These are phyloP conservation scores for Backusella westeae DNA, from an alignment of 192 early-diverging fungal genomes.

Conservation along the genomic window DNA sequence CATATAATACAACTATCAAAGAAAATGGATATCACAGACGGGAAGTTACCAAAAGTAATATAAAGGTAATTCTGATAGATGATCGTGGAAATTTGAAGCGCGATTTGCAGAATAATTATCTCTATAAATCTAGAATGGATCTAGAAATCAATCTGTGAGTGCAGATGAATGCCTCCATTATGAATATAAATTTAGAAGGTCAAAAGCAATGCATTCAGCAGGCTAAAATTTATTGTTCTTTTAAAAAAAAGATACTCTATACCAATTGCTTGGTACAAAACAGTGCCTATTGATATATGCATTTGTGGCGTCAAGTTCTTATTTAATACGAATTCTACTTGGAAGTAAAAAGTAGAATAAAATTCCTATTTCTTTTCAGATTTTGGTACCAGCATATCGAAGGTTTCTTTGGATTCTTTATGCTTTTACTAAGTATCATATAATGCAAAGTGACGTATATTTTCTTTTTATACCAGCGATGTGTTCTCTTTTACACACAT, in stretches of 20 bases:
- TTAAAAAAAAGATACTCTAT: background rate
- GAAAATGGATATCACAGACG: background rate
- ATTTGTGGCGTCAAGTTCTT: background rate
- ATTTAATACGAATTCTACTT: background rate
- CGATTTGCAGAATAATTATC: background rate
- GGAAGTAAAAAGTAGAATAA: background rate
- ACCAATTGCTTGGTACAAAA: background rate
- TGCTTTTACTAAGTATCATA: background rate
- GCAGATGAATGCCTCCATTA: background rate
- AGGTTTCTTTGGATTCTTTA: background rate
- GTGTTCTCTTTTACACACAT: background rate
- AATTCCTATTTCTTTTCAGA: background rate
- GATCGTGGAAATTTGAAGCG: background rate
- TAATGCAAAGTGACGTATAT: background rate
- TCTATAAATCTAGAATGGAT: background rate
- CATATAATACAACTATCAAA: background rate
- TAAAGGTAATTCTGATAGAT: background rate
- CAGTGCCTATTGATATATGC: background rate
- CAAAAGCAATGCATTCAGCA: background rate
- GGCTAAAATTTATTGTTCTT: background rate
- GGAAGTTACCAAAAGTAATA: background rate
- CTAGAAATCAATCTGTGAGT: background rate
- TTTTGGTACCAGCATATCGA: constrained; percentile 1
- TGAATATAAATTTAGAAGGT: background rate
- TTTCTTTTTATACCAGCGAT: background rate